Base-by-base conservation (phyloP, 257 asterid species). In the Osmanthus fragrans region DNA sequence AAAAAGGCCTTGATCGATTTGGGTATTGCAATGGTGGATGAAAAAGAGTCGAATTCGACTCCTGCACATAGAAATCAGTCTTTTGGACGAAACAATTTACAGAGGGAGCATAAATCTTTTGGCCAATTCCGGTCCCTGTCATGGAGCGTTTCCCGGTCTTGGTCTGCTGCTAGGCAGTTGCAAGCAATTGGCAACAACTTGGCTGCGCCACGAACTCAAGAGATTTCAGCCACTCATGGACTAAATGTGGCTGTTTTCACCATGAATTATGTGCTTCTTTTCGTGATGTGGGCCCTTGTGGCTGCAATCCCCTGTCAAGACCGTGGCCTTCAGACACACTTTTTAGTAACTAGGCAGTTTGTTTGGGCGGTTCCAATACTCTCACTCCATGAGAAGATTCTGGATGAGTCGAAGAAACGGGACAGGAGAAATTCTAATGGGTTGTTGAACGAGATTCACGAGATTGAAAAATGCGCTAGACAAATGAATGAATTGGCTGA, bases 1-100 rank as follows among this genome's bases (percentile, higher is more conserved):
- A 89, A 81, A 60, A 92, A 87, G 78, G 96, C 97, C 0, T 75
- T 92, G 5, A 77, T 82, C 51, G 96, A 92, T 80, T 80, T 92
- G 23, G 86, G 90, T 0, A 68, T 90, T 4, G 86, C 86, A 16
- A 84, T 89, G 83, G 79, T 85, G 16, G 96, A 80, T 34, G 84
- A 91, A 7, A 85, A 75, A 27, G 80, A 84, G 58, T 21, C 73
- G 12, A 73, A 49, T 32, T 7, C 72, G 5, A 40, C 71, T 56
- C 12, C 71, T 32, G 19, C 83, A n/a, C 72, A 80, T 12, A 81
- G 83, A 74, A 84, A 74, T 67, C 63, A 81, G 5, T 78, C 79
- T 0, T 81, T 81, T 19, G 81, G 83, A 21, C 73, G 80, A 21
- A 56, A 36, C 16, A 73, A 63, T 69, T 56, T 68, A 5, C 76